Evolutionary conservation across 495 filamentous ascomycete species (phyloP), one percentile per base, ranked within the genome.

Genomic region (Sordaria brevicollis): DNA sequence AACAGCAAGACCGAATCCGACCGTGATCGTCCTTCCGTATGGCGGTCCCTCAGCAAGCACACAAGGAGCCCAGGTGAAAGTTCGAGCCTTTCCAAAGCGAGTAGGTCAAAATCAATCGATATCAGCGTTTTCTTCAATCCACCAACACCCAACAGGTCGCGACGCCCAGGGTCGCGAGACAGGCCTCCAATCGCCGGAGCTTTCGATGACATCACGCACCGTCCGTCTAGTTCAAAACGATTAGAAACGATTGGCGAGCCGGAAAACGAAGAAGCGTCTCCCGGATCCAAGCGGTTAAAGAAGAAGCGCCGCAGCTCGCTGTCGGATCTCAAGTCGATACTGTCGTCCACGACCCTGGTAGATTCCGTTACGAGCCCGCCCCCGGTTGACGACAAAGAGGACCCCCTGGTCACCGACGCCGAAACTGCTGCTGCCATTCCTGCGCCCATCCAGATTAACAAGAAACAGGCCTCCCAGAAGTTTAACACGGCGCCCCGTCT

Each of bases 241-340:
- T 77, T 75, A 25, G 79, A 85, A 70, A 84, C 83, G 3, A 86
- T 87, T 70, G 83, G 84, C 13, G 83, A 83, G 69, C 84, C 84
- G 29, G 81, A 84, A 13, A 75, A 76, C 68, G 82, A 82, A 65
- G 73, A 79, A 43, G 68, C 73, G 0, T 62, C 25, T 33, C 25
- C 49, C 49, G 71, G 76, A n/a, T 71, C 74, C 35, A 87, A 83
- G 69, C 74, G 82, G 37, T 70, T 84, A 76, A 85, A 89, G 73
- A 92, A 90, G 81, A 97, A 96, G 81, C 85, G 95, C 71, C 89
- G 95, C 73, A 97, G 93, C 79, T 97, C 94, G 29, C 80, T 99
- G 29, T 96, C 93, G 17, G 95, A 99, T 76, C 82, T 99, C 34
- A 91, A 92, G 75, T 83, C 82, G 49, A 81, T 85, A 5, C 86